phyloP scores from a whole-genome alignment of 1,139 yeast genomes.

The Saccharomyces hybrid region DNA sequence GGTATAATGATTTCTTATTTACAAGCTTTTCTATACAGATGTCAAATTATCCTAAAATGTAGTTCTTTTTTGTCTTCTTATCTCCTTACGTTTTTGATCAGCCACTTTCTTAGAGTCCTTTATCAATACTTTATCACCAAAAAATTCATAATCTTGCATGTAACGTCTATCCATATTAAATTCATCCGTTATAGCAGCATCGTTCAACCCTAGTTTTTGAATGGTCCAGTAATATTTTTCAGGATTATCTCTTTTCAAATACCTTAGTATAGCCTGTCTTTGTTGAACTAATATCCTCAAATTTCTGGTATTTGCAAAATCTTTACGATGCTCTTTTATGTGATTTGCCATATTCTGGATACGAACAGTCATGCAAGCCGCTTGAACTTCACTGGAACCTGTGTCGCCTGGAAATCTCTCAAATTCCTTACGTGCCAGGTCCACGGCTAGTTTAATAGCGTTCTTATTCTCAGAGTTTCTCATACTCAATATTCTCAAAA shows the following conservation, averaged over 20 bases:
- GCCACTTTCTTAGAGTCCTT: constrained; percentile 40
- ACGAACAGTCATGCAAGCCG: constrained; percentile 77
- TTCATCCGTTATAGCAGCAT: constrained; percentile 68
- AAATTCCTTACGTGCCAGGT: constrained; percentile 69
- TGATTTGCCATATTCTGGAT: constrained; percentile 77
- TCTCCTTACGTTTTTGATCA: constrained; percentile 38
- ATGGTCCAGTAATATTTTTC: constrained; percentile 79
- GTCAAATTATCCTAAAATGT: constrained; percentile 4
- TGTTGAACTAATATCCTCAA: constrained; percentile 81
- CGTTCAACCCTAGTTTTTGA: constrained; percentile 80
- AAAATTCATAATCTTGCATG: constrained; percentile 77
- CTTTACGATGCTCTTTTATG: constrained; percentile 65
- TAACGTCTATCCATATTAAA: constrained; percentile 79
- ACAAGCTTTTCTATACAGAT: constrained; percentile 5
- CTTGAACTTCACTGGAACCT: constrained; percentile 93
- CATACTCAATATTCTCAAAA: constrained; percentile 65
- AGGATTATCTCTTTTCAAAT: constrained; percentile 72
- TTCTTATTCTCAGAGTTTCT: constrained; percentile 62
- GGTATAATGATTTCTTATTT: background rate
- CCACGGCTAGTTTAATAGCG: constrained; percentile 50
- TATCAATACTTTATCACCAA: constrained; percentile 51
- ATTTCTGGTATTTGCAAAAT: constrained; percentile 57
- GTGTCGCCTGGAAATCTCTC: constrained; percentile 83
- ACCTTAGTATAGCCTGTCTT: constrained; percentile 76
- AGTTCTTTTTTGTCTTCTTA: constrained; percentile 35